These are phyloP conservation scores for Rosa multiflora DNA, from an alignment of 306 rosid genomes.

Conservation along the genomic window DNA sequence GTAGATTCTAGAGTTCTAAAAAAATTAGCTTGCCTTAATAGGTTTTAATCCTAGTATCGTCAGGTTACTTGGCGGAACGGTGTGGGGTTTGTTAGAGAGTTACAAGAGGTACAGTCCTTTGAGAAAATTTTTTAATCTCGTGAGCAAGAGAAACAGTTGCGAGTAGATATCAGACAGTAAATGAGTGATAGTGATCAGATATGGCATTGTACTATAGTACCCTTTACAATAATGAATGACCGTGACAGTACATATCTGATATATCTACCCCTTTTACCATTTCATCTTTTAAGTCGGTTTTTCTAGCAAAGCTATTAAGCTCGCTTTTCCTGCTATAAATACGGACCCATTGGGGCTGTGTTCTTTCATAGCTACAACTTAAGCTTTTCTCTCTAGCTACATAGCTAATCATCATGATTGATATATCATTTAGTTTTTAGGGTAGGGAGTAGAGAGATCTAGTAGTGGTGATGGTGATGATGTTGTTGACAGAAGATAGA, in stretches of 20 bases:
- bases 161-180: background rate
- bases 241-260: conserved; percentile 6
- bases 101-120: background rate
- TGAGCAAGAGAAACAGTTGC: background rate
- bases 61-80: background rate
- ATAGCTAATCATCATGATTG: background rate
- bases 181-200: background rate
- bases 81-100: background rate
- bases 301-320: background rate
- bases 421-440: background rate
- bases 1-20: too few relatives aligned
- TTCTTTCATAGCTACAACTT: background rate
- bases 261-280: conserved; percentile 19
- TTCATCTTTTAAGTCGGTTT: background rate
- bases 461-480: conserved; percentile 14
- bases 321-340: conserved; percentile 51
- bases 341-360: conserved; percentile 25
- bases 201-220: background rate
- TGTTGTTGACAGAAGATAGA: conserved; percentile 99
- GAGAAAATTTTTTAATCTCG: background rate
- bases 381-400: background rate
- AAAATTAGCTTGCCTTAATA: too few relatives aligned
- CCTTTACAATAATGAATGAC: background rate
- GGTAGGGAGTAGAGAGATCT: conserved; percentile 8
- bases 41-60: too few relatives aligned